Percentiles rank a stretch among this genome's conserved stretches.
Evolutionary conservation across 1,284 basidiomycete genomes (phyloP).

Genomic region (Malassezia caprae): DNA sequence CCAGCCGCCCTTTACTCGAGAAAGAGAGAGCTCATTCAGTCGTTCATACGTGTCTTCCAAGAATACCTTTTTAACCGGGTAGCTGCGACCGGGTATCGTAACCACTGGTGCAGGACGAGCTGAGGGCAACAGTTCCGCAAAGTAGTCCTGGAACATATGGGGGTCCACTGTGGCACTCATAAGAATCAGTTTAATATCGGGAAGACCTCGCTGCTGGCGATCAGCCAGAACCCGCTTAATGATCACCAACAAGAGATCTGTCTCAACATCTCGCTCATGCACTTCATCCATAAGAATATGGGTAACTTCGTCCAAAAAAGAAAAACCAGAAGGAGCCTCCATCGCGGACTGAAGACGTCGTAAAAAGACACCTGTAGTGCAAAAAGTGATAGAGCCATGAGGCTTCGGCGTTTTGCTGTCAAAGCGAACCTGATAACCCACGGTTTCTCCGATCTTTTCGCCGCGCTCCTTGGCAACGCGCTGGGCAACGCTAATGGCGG

Average conservation of each 20-base stretch:
- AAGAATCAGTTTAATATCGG: slow-evolving; percentile 75
- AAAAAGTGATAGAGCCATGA: slow-evolving; percentile 77
- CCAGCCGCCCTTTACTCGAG: slow-evolving; percentile 54
- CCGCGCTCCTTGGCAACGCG: slow-evolving; percentile 84
- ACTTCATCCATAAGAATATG: slow-evolving; percentile 93
- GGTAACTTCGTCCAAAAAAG: slow-evolving; percentile 66
- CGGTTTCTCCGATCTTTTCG: slow-evolving; percentile 60
- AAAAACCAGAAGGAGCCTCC: slow-evolving; percentile 21
- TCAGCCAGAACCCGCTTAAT: slow-evolving; percentile 74
- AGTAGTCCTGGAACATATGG: slow-evolving; percentile 76
- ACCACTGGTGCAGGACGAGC: slow-evolving; percentile 61
- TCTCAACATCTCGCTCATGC: slow-evolving; percentile 90
- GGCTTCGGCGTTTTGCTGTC: slow-evolving; percentile 69
- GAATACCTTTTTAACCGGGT: slow-evolving; percentile 72
- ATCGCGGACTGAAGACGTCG: slow-evolving; percentile 71
- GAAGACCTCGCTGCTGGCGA: slow-evolving; percentile 59
- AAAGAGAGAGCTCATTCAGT: slow-evolving; percentile 24
- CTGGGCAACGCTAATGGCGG: slow-evolving; percentile 83
- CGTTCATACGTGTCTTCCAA: slow-evolving; percentile 64
- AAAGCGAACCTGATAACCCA: slow-evolving; percentile 90
- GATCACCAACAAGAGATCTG: slow-evolving; percentile 80
- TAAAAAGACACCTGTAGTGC: slow-evolving; percentile 84
- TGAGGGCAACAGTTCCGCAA: slow-evolving; percentile 53
- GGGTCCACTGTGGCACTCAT: slow-evolving; percentile 96
- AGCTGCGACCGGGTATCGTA: slow-evolving; percentile 82